phyloP scores from a whole-genome alignment of 257 asterid species.

The Plectranthus barbatus region DNA sequence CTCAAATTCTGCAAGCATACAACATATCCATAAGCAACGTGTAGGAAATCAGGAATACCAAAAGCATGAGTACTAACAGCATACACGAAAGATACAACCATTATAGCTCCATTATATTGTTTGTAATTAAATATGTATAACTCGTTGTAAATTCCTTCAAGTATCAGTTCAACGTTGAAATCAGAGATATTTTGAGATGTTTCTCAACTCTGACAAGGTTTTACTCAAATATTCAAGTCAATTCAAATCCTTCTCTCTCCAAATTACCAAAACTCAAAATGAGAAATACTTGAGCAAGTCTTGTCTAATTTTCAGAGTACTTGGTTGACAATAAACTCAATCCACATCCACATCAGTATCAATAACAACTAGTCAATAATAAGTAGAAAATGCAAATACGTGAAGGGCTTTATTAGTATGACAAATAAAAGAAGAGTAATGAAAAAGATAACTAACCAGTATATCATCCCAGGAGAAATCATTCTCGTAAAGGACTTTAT shows the following conservation, averaged over 20 bases:
- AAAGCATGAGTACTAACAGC: background rate
- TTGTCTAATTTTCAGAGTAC: background rate
- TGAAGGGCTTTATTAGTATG: background rate
- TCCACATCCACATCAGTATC: background rate
- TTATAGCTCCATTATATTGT: background rate
- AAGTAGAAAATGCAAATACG: background rate
- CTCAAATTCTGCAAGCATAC: constrained; percentile 56
- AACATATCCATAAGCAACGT: background rate
- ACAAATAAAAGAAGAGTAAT: background rate
- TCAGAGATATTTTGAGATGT: background rate
- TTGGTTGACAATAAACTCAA: background rate
- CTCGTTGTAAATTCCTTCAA: background rate
- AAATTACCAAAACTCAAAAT: background rate
- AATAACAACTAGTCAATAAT: background rate
- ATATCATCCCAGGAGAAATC: constrained; percentile 65
- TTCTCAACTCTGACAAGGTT: background rate
- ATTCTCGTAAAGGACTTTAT: constrained; percentile 46
- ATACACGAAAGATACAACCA: background rate
- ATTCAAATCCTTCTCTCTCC: background rate
- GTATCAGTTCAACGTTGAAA: too few relatives aligned
- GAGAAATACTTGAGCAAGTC: background rate
- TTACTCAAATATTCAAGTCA: background rate
- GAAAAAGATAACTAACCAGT: constrained; percentile 46
- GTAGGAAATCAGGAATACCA: background rate
- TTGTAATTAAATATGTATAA: background rate